Evolutionary conservation across 345 rosid genomes (phyloP), one percentile per base, ranked within the genome.

Genomic region (Citrus glauca): DNA sequence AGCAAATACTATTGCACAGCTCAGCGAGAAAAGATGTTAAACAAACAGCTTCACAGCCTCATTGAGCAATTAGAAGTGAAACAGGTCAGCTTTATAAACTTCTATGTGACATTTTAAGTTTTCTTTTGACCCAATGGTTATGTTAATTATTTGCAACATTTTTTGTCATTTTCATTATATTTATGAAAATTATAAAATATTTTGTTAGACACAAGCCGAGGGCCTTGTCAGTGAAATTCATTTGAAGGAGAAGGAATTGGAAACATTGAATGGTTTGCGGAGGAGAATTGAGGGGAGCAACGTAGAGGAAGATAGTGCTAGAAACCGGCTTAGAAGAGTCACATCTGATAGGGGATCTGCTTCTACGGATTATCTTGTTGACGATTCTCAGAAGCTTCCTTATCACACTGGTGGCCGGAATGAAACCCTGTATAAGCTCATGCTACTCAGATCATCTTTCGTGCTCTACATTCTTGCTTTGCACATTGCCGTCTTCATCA

Each of bases 61-160:
- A 89, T 96, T 71, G 98, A 96, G 88, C 99, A 96, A 88, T 87
- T 92, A 79, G 98, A 90, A 69, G 88, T 83, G 71, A 94, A 96
- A 76, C 98, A 96, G 94, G 99, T 96, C 59, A 56, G 62, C 75
- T 82, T 77, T 67, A 35, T 74, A 38, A 64, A 67, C 50, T 65
- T 35, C 9, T 61, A 9, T 53, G 7, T 68, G 22, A 19, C 16
- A 60, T 67, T 28, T 24, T 5, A 38, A 30, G 27, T 76, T 62
- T 14, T 69, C 32, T 30, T 73, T 53, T 13, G 57, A 38, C 11
- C 38, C 25, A 45, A 64, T 4, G 13, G 48, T 80, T 70, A 60
- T 20, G 56, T 25, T 77, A 53, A 16, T 1, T 78, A 30, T 48
- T 27, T 42, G 45, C 28, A 72, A 35, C 10, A 66, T 75, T 50